Base-by-base conservation (phyloP, 495 filamentous ascomycete genomes). In the Talaromyces borbonicus region DNA sequence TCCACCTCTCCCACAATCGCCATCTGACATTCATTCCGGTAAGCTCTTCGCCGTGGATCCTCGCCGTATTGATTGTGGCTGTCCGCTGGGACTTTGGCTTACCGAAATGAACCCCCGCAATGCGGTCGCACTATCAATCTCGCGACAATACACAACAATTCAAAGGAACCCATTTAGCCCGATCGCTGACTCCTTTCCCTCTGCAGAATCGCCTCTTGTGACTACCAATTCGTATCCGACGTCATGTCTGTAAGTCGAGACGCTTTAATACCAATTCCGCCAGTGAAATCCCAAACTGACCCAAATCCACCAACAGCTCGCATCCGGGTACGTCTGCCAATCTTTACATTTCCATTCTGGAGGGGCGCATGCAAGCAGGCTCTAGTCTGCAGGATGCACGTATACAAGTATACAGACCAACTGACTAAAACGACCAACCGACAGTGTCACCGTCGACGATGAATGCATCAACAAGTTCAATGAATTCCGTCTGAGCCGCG, bases 391-490 rank as follows among this genome's bases (percentile, higher is more conserved):
- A n/a, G n/a, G n/a, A n/a, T n/a, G n/a, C n/a, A n/a, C 8, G 36
- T 38, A 37, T 44, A 43, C 38, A 37, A 15, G 40, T 41, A 41
- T 24, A 38, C 35, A 38, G 22, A 11, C 18, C 35, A 18, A 16
- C 35, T 38, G 22, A 38, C 29, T 41, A 14, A 42, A n/a, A n/a
- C n/a, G n/a, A n/a, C n/a, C n/a, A 25, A 15, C 14, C 19, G 50
- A 39, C 59, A 95, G 90, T 72, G 88, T 92, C 54, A 71, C 77
- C 46, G 77, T 97, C 51, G 60, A 71, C 48, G 75, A 79, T 56
- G 85, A 95, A 27, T 95, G 90, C 79, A 72, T 94, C 67, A 63
- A 64, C 42, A 69, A 72, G 50, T 97, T 86, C 80, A 90, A 95
- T 63, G 80, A 95, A 45, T 82, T 98, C 50, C 94, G 94, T 77